These are phyloP conservation scores for Bretschneidera sinensis DNA, from an alignment of 345 rosid species.

Conservation along the genomic window DNA sequence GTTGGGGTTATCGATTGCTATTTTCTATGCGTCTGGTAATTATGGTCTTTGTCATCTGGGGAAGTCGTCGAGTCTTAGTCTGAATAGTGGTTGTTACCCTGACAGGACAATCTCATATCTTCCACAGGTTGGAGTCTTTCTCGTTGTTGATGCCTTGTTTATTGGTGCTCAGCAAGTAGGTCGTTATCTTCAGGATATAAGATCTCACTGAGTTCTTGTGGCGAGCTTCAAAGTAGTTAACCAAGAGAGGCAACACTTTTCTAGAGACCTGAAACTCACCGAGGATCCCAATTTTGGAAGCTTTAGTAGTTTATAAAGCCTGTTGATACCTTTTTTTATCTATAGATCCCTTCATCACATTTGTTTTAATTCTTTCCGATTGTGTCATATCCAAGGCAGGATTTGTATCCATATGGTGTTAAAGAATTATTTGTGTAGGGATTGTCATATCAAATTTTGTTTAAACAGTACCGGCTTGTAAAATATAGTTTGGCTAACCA, in stretches of 20 bases:
- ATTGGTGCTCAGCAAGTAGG: constrained; percentile 73
- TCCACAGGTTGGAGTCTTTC: constrained; percentile 60
- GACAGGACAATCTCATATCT: constrained; percentile 5
- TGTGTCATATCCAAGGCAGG: not conserved
- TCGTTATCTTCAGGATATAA: constrained; percentile 60
- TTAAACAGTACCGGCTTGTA: not conserved
- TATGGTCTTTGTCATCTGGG: not conserved
- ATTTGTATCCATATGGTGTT: not conserved
- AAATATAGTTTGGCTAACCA: not conserved
- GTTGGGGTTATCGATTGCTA: constrained; percentile 77
- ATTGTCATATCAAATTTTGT: not conserved
- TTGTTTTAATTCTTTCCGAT: not conserved
- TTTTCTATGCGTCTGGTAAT: constrained; percentile 79
- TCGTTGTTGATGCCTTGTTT: constrained; percentile 72
- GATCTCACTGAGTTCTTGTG: constrained; percentile 46
- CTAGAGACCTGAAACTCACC: not conserved
- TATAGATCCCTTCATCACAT: not conserved
- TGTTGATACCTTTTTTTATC: constrained; percentile 10
- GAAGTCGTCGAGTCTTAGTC: not conserved
- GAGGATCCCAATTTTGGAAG: constrained; percentile 24
- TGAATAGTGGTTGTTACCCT: constrained; percentile 3
- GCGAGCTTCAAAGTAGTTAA: constrained; percentile 11
- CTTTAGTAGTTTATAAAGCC: constrained; percentile 18
- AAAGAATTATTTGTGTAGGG: not conserved
- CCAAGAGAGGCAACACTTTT: not conserved